Evolutionary conservation across 805 yeast genomes (phyloP), one percentile per base, ranked within the genome.

Genomic region (Pichia sporocuriosa): DNA sequence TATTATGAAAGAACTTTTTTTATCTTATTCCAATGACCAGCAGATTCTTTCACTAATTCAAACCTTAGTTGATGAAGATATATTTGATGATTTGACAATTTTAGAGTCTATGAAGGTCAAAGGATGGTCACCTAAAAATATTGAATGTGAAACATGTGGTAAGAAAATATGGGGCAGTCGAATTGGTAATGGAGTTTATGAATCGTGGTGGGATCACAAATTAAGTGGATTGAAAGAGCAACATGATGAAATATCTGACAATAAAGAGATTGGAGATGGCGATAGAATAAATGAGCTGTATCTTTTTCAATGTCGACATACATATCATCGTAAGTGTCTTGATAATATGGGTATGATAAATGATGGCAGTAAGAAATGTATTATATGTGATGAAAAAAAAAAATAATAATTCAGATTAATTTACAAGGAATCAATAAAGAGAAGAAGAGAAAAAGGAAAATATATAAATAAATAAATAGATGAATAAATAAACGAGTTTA

Each of bases 71-170:
- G 79, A 81, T 47, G 68, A 65, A 19, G 81, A 78, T 23, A 75
- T 81, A 1, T 71, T 65, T 49, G 62, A 62, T 17, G 69, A 72
- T 45, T 61, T 80, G 55, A 55, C 65, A 11, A 48, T 53, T 2
- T 62, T 81, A 10, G 65, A 72, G 11, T 46, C 51, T 3, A 64
- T 67, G 26, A 65, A 72, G 19, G 49, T 67, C 0, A 58, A 63
- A 28, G 97, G 96, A 0, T 82, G 94, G 87, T 66, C 79, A 0
- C 50, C 69, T 1, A 63, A 62, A 22, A 64, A 65, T 22, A 65
- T 69, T 28, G 75, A 70, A 36, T 89, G 97, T 58, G 82, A 82
- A 27, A 74, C 81, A 0, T 89, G 97, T 59, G 89, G 86, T 1
- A 78, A 77, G 47, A 65, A 65, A 17, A 63, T 88, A 26, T 81